phyloP scores from a whole-genome alignment of 257 asterid genomes.

The Scutellaria barbata region DNA sequence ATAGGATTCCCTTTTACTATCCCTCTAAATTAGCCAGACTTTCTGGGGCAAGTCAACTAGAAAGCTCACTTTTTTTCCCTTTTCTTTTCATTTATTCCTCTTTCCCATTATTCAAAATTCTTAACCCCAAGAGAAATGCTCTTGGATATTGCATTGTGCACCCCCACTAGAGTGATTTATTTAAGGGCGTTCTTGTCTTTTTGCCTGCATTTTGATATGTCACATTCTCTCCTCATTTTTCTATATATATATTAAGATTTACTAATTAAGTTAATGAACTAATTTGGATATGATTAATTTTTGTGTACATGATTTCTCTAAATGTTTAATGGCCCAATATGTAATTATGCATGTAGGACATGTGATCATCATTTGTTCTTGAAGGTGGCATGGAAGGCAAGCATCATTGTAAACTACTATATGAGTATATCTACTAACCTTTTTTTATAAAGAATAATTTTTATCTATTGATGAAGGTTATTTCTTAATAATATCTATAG shows the following conservation, averaged over 20 bases:
- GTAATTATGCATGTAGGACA: conserved; percentile 46
- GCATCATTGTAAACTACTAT: conserved; percentile 36
- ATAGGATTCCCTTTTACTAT: conserved; percentile 70
- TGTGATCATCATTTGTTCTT: conserved; percentile 30
- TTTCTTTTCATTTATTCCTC: conserved; percentile 47
- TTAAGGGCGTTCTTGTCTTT: conserved; percentile 27
- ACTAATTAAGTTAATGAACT: conserved; percentile 38
- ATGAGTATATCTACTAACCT: conserved; percentile 22
- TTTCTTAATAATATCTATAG: conserved; percentile 24
- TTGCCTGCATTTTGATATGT: conserved; percentile 4
- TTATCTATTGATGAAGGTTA: conserved; percentile 9
- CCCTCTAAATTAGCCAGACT: conserved; percentile 66
- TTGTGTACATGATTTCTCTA: conserved; percentile 15
- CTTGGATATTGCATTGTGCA: conserved; percentile 35
- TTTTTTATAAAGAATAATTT: not conserved
- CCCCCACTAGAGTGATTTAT: conserved; percentile 32
- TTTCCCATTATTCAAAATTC: conserved; percentile 38
- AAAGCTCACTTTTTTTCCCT: conserved; percentile 52
- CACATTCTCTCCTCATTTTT: conserved; percentile 33
- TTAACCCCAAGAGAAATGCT: conserved; percentile 21
- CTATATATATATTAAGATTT: conserved; percentile 8
- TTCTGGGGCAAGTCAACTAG: conserved; percentile 84
- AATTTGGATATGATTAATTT: conserved; percentile 33
- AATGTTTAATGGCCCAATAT: not conserved
- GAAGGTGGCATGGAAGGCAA: conserved; percentile 44